Percentiles rank a stretch among this genome's conserved stretches.
Evolutionary conservation across 176 grass and related monocot species (phyloP).

Genomic region (Eragrostis nindensis): DNA sequence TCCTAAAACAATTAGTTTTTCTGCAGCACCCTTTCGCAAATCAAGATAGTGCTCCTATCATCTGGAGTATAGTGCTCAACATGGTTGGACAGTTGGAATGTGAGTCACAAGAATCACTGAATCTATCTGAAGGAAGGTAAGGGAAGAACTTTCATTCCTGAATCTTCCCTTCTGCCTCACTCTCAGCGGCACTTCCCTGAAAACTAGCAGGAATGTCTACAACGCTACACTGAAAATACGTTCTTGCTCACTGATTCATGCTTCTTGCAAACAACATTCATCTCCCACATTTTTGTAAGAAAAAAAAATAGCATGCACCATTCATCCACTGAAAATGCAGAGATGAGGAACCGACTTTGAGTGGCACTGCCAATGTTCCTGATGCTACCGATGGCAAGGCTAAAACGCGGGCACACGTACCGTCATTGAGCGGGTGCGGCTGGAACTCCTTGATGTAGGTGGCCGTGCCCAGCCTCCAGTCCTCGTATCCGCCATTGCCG

Average conservation of each 20-base stretch:
- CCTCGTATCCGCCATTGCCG: slow-evolving; percentile 53
- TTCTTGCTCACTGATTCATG: neutral
- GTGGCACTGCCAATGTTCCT: neutral
- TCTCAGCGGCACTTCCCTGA: neutral
- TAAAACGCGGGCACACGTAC: neutral
- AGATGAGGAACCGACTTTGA: neutral
- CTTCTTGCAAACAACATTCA: neutral
- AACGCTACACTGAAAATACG: neutral
- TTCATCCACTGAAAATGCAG: neutral
- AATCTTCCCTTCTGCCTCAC: neutral
- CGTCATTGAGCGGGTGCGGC: slow-evolving; percentile 52
- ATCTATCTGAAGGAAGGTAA: neutral
- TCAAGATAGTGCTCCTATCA: neutral
- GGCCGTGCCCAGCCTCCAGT: slow-evolving; percentile 71
- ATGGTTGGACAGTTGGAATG: slow-evolving; percentile 10
- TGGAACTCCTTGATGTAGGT: slow-evolving; percentile 64
- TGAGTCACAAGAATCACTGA: neutral
- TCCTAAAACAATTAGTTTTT: neutral
- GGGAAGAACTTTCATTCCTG: slow-evolving; percentile 10
- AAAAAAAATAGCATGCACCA: neutral
- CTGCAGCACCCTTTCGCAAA: slow-evolving; percentile 6
- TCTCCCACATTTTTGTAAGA: neutral
- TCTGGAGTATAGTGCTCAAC: too few species aligned
- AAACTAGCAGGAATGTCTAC: slow-evolving; percentile 27
- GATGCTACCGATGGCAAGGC: neutral